Conservation (phyloP, 768 basidiomycete genomes). For the Leucosporidium yakuticum region DNA sequence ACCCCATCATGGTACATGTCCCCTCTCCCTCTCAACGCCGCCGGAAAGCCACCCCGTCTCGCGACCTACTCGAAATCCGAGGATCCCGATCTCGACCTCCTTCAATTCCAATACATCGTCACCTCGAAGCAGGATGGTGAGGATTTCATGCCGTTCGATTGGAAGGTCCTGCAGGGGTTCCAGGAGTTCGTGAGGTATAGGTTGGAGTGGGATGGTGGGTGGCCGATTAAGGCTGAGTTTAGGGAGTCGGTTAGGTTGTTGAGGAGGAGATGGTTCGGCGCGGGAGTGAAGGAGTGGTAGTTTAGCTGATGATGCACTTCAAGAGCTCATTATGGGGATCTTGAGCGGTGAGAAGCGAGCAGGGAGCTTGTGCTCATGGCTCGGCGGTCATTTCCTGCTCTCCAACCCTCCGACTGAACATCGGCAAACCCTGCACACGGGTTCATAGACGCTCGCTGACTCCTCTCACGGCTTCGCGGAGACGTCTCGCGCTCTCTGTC, state of each 20-base stretch:
- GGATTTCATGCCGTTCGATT: background rate
- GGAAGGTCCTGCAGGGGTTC: background rate
- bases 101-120: slow-evolving; percentile 10
- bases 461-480: no score
- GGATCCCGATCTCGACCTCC: slow-evolving; percentile 25
- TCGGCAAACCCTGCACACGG: no score
- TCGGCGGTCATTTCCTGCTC: no score
- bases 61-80: slow-evolving; percentile 87
- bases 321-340: background rate
- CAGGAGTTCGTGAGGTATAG: background rate
- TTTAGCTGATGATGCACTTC: background rate
- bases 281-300: background rate
- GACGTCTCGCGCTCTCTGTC: no score
- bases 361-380: no score
- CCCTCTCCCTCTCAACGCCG: slow-evolving; percentile 1
- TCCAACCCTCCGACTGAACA: no score
- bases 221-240: background rate
- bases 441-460: no score
- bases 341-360: no score
- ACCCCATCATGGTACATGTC: slow-evolving; percentile 22
- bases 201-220: background rate
- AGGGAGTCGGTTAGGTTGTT: background rate
- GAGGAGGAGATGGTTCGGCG: background rate
- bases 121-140: slow-evolving; percentile 2
- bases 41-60: background rate